Base-by-base conservation (phyloP, 2,329 filamentous ascomycete genomes). In the Aspergillus niger region DNA sequence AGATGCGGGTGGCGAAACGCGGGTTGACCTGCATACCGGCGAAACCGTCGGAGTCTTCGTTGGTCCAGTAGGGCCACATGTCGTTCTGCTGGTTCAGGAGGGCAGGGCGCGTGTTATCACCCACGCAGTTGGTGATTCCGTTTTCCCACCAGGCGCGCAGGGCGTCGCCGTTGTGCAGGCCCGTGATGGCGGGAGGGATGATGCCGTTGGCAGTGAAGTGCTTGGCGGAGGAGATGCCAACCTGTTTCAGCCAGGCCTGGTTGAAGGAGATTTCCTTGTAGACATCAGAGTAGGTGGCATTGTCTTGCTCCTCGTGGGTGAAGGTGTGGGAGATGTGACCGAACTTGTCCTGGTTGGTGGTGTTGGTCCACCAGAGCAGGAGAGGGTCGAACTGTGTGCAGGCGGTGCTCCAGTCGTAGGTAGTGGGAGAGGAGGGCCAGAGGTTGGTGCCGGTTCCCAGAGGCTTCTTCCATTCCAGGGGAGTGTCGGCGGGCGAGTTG, bases 281-380 rank as follows among this genome's bases (percentile, higher is more conserved):
- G 1, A 84, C 77, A 65, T 88, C 86, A 3, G 76, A 68, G 72
- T 85, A 87, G 0, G 85, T 87, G 7, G 85, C 83, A 63, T 87
- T 87, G 67, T 87, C 82, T 60, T 86, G 74, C 63, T 83, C 81
- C 65, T 82, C 76, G 63, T 88, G 86, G 2, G 83, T 84, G 70
- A 87, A 88, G 1, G 86, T 88, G 72, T 88, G 86, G 1, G 85
- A 86, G n/a, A 88, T 75, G 55, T 85, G 82, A 7, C 80, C 82
- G 69, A 85, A 88, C 10, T 76, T 74, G 70, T 87, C 80, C 22
- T 79, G 77, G 68, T 87, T 86, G 3, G 63, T 63, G 8, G 76
- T 56, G n/a, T 69, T 81, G 26, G 77, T 72, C 73, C 85, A 86
- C 84, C 84, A 88, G n/a, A 74, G 68, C 47, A 82, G 74, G 8